Percentiles rank a stretch among this genome's conserved stretches.
phyloP scores from a whole-genome alignment of 2,329 filamentous ascomycete species.

The Blastomyces gilchristii region DNA sequence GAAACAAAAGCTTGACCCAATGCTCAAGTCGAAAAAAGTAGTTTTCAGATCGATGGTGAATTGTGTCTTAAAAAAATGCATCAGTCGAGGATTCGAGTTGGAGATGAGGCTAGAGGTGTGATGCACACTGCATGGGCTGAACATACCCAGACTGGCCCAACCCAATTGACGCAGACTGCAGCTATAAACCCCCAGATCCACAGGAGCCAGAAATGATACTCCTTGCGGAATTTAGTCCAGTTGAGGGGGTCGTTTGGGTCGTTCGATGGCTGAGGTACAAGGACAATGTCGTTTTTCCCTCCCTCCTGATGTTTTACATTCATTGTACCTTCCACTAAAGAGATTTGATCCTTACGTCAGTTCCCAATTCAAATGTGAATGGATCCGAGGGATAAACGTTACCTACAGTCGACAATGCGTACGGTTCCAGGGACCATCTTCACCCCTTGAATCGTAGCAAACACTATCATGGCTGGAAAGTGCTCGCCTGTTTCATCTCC shows the following conservation, averaged over 20 bases:
- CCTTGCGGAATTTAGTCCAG: conserved; percentile 21
- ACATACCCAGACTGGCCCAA: conserved; percentile 14
- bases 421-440: conserved; percentile 16
- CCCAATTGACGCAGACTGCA: conserved; percentile 14
- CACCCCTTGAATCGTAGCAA: conserved; percentile 13
- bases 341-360: background rate
- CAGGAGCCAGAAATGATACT: conserved; percentile 16
- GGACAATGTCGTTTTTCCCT: conserved; percentile 18
- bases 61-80: conserved; percentile 8
- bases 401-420: conserved; percentile 15
- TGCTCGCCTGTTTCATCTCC: background rate
- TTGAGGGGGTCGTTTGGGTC: conserved; percentile 33
- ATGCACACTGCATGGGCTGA: background rate
- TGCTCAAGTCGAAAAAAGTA: conserved; percentile 10
- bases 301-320: conserved; percentile 14
- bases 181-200: conserved; percentile 17
- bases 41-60: conserved; percentile 13
- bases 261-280: conserved; percentile 32
- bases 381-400: background rate
- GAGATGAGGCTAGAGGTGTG: background rate
- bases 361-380: background rate
- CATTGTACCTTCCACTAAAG: conserved; percentile 14
- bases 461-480: conserved; percentile 9
- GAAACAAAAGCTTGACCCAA: conserved; percentile 12
- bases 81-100: background rate